Conservation (phyloP, 139 green algal species). For the Monoraphidium neglectum region DNA sequence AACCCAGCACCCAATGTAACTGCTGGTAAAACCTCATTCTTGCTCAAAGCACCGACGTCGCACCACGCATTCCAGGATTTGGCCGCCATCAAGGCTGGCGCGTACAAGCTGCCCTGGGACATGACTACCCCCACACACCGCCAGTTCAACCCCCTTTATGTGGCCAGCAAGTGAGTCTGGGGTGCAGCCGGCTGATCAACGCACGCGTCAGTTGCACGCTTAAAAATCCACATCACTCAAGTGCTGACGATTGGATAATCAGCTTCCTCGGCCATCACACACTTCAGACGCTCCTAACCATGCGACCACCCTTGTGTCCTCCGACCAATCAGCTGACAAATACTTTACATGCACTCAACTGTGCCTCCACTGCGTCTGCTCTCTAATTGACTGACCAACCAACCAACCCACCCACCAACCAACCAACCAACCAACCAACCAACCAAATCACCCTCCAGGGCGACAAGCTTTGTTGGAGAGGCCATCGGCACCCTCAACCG, state of each 20-base stretch:
- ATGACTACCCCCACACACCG: conserved; percentile 71
- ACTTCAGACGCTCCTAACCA: too few relatives aligned
- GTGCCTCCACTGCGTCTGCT: not conserved
- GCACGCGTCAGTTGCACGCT: too few relatives aligned
- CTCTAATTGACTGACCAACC: not conserved
- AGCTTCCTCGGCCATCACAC: too few relatives aligned
- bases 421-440: not conserved
- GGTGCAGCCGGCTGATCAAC: too few relatives aligned
- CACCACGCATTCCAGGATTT: conserved; percentile 29
- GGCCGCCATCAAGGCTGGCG: conserved; percentile 29
- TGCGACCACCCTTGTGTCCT: too few relatives aligned
- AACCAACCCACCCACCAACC: not conserved
- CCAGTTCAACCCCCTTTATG: conserved; percentile 82
- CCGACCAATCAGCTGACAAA: not conserved
- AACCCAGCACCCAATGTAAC: too few relatives aligned
- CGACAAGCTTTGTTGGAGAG: conserved; percentile 53
- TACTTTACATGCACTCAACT: not conserved
- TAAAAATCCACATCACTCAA: too few relatives aligned
- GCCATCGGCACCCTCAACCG: conserved; percentile 57
- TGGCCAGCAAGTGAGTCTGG: conserved; percentile 44
- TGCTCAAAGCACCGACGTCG: not conserved
- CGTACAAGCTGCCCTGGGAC: conserved; percentile 74
- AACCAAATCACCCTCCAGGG: conserved; percentile 27
- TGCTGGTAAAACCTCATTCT: too few relatives aligned
- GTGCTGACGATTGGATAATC: too few relatives aligned